Conservation (phyloP, 345 rosid species). For the Erucastrum elatum region DNA sequence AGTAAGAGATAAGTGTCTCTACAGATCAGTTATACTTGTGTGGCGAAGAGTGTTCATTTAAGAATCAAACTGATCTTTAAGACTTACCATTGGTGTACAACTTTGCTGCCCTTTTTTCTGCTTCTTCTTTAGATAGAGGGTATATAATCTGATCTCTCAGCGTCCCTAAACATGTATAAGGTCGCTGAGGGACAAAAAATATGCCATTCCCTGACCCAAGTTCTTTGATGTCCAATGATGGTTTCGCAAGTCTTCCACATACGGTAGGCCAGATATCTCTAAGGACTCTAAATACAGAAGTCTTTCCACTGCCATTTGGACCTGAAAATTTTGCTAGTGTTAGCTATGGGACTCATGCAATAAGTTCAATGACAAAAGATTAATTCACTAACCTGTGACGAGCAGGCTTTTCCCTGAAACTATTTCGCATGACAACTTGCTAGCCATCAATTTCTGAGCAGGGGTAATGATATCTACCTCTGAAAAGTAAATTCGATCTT, state of each 20-base stretch:
- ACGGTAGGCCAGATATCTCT: conserved; percentile 94
- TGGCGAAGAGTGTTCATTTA: neutral
- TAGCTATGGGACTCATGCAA: conserved; percentile 29
- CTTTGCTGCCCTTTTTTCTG: conserved; percentile 53
- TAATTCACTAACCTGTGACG: conserved; percentile 76
- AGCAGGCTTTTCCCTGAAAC: conserved; percentile 82
- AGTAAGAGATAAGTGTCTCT: neutral
- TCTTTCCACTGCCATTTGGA: conserved; percentile 98
- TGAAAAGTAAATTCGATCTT: conserved; percentile 65
- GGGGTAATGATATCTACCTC: conserved; percentile 89
- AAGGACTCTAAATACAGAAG: conserved; percentile 93
- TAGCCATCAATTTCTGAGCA: conserved; percentile 80
- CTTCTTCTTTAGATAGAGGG: conserved; percentile 90
- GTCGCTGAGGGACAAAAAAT: conserved; percentile 91
- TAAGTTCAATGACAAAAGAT: conserved; percentile 17
- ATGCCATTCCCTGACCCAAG: conserved; percentile 64
- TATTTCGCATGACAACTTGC: conserved; percentile 79
- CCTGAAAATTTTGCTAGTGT: conserved; percentile 61
- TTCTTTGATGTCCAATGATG: conserved; percentile 58
- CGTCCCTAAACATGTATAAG: conserved; percentile 96
- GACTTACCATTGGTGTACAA: conserved; percentile 57
- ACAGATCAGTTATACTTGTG: neutral
- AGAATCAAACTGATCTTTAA: neutral
- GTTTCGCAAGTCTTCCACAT: conserved; percentile 76
- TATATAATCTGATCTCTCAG: conserved; percentile 98